These are phyloP conservation scores for Botrytis galanthina DNA, from an alignment of 2,329 filamentous ascomycete species.

Conservation along the genomic window DNA sequence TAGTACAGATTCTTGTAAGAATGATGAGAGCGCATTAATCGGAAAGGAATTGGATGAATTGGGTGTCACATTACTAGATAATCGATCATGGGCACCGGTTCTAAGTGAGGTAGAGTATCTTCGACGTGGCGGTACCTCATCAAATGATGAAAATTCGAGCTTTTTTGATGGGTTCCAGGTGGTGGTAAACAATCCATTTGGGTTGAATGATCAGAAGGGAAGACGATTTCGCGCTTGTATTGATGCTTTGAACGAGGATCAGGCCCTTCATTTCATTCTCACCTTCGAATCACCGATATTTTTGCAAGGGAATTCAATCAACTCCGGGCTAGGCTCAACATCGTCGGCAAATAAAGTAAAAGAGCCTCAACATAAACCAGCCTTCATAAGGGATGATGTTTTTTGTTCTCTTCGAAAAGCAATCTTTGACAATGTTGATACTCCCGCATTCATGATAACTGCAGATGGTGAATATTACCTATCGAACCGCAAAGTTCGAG, in stretches of 20 bases:
- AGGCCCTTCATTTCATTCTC: slow-evolving; percentile 24
- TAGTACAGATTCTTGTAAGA: slow-evolving; percentile 17
- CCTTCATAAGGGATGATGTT: background rate
- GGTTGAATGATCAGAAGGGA: slow-evolving; percentile 5
- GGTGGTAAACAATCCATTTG: slow-evolving; percentile 14
- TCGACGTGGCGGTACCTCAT: background rate
- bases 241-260: slow-evolving; percentile 20
- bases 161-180: slow-evolving; percentile 19
- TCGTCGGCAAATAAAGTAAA: background rate
- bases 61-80: slow-evolving; percentile 24
- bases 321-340: background rate
- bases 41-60: slow-evolving; percentile 21
- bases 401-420: slow-evolving; percentile 25
- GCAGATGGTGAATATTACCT: slow-evolving; percentile 29
- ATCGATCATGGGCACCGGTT: slow-evolving; percentile 23
- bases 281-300: slow-evolving; percentile 22
- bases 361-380: background rate
- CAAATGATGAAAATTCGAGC: background rate
- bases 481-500: slow-evolving; percentile 25
- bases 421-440: slow-evolving; percentile 29
- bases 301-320: background rate
- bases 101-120: slow-evolving; percentile 21
- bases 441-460: slow-evolving; percentile 26
- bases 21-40: slow-evolving; percentile 5
- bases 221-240: slow-evolving; percentile 23